These are phyloP conservation scores for Emergomyces africanus DNA, from an alignment of 2,329 filamentous ascomycete genomes.

Conservation along the genomic window DNA sequence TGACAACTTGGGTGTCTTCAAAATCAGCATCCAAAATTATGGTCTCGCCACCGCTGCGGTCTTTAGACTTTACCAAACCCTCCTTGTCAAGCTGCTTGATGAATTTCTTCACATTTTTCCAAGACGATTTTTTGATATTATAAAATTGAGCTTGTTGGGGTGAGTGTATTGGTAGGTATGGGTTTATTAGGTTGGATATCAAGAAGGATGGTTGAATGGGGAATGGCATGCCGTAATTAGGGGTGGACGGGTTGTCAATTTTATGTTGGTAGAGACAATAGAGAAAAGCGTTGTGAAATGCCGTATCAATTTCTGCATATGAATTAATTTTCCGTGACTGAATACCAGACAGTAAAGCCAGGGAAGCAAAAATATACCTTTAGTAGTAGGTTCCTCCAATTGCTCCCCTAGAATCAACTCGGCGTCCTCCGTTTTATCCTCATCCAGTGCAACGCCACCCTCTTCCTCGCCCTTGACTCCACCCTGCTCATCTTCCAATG, in stretches of 20 bases:
- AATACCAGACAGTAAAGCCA: background rate
- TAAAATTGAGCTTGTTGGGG: slow-evolving; percentile 43
- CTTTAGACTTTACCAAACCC: slow-evolving; percentile 50
- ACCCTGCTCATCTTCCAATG: slow-evolving; percentile 32
- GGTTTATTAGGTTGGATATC: slow-evolving; percentile 52
- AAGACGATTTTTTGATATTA: slow-evolving; percentile 57
- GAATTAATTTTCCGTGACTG: background rate
- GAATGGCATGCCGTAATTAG: slow-evolving; percentile 45
- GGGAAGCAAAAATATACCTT: slow-evolving; percentile 29
- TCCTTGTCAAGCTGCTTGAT: slow-evolving; percentile 55
- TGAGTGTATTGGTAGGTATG: slow-evolving; percentile 49
- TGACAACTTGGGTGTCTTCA: slow-evolving; percentile 38
- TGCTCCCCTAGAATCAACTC: slow-evolving; percentile 28
- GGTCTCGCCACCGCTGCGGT: slow-evolving; percentile 50
- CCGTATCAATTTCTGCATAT: slow-evolving; percentile 50
- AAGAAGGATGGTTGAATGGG: slow-evolving; percentile 52
- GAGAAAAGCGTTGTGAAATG: slow-evolving; percentile 51
- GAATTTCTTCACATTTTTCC: slow-evolving; percentile 59
- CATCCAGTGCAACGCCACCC: slow-evolving; percentile 13
- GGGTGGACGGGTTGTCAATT: slow-evolving; percentile 38
- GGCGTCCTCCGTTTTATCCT: slow-evolving; percentile 18
- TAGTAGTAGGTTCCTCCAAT: slow-evolving; percentile 41
- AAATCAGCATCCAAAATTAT: slow-evolving; percentile 55
- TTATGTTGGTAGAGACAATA: slow-evolving; percentile 50
- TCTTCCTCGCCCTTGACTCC: slow-evolving; percentile 20